Evolutionary conservation across 1,284 basidiomycete genomes (phyloP), one percentile per base, ranked within the genome.

Genomic region (Fomitopsis betulina): DNA sequence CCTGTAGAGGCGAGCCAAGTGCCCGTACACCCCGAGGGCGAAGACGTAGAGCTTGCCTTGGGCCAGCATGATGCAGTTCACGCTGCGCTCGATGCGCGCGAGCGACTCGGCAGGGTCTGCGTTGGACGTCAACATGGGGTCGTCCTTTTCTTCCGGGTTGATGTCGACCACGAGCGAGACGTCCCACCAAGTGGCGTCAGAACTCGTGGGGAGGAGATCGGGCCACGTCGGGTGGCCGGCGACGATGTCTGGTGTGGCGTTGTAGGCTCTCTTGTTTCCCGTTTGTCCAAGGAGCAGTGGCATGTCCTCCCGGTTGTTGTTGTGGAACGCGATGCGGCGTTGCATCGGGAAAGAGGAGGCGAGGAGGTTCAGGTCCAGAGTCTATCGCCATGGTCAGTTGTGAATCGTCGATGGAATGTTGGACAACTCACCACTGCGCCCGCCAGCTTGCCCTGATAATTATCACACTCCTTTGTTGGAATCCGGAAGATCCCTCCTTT

Each of bases 11-110:
- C 62, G 63, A 1, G 58, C 50, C 9, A 40, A 38, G 9, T 58
- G 45, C 21, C 62, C 63, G 52, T 65, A 65, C 9, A 65, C 27
- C 8, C 63, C 60, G 23, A 64, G 13, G 25, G 57, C 51, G 45
- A 61, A 61, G 12, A 39, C 45, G 23, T 35, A 45, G 21, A 62
- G 53, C 45, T 54, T 27, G 2, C 55, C 47, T 30, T 64, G 63
- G 2, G 59, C 58, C 21, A 53, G 30, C 39, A 61, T 30, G 10
- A 62, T 55, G 25, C 53, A 42, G 17, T 58, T 52, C 13, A 59
- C 63, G 23, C 50, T 53, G 25, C 53, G 47, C 7, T 58, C 54
- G 12, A 62, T 54, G 27, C 57, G 59, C 21, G 5, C 10, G 25
- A 43, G 42, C 19, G 42, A 23, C 2, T 10, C 19, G 19, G 21